phyloP scores from a whole-genome alignment of 2,329 filamentous ascomycete species.

The Clarireedia hainanense region DNA sequence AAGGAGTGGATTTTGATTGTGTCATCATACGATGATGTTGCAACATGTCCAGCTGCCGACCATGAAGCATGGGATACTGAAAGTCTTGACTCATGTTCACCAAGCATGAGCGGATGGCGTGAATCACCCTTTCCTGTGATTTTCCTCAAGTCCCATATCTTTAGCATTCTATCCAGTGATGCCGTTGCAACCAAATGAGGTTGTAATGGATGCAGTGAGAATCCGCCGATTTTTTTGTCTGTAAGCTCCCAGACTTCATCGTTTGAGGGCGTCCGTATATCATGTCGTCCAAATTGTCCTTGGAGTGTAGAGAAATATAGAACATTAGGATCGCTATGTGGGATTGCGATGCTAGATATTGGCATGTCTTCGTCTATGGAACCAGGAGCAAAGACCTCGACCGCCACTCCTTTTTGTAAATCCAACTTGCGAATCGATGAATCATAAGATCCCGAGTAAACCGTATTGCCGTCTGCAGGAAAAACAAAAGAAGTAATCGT shows the following conservation, averaged over 20 bases:
- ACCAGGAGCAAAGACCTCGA: conserved; percentile 71
- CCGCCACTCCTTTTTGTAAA: conserved; percentile 67
- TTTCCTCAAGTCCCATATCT: conserved; percentile 86
- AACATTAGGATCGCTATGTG: conserved; percentile 58
- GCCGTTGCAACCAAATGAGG: conserved; percentile 83
- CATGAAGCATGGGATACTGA: conserved; percentile 92
- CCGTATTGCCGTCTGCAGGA: conserved; percentile 60
- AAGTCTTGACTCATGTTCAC: conserved; percentile 72
- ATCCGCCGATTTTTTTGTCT: conserved; percentile 94
- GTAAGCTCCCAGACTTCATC: conserved; percentile 67
- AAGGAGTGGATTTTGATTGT: conserved; percentile 90
- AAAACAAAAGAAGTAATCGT: conserved; percentile 84
- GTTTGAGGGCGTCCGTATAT: conserved; percentile 55
- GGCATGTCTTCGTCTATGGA: conserved; percentile 65
- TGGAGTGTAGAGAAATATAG: conserved; percentile 84
- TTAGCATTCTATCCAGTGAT: conserved; percentile 79
- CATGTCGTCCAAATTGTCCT: conserved; percentile 73
- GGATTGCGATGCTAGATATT: conserved; percentile 78
- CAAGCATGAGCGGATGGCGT: conserved; percentile 61
- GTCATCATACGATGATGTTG: conserved; percentile 91
- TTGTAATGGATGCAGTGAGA: conserved; percentile 71
- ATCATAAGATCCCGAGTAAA: conserved; percentile 88
- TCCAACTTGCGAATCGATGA: conserved; percentile 85
- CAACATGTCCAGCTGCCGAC: conserved; percentile 76
- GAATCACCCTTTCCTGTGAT: conserved; percentile 56